Percentiles rank a stretch among this genome's conserved stretches.
Evolutionary conservation across 352 stramenopile species (phyloP).

Genomic region (Thraustochytrium sp.): DNA sequence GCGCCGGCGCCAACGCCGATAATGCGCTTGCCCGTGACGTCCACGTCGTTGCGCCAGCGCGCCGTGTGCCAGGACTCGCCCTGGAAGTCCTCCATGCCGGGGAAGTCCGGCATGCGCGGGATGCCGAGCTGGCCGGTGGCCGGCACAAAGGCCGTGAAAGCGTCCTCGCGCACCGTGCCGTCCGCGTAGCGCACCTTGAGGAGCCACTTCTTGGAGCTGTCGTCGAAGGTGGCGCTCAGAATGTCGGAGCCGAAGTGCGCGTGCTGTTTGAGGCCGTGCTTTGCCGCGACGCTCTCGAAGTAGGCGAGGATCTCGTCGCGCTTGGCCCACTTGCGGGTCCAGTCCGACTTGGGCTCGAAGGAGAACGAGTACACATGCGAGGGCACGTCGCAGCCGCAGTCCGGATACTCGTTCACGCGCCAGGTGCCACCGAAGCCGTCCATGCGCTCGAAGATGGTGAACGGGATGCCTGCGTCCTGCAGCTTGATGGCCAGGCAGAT

Average conservation of each 20-base stretch:
- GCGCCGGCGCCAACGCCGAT: constrained; percentile 40
- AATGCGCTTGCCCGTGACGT: constrained; percentile 26
- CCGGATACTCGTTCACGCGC: constrained; percentile 37
- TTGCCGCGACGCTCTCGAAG: constrained; percentile 23
- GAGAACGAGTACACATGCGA: constrained; percentile 29
- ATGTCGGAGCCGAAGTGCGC: constrained; percentile 5
- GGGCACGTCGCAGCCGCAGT: constrained; percentile 37
- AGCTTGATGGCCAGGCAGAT: constrained; percentile 46
- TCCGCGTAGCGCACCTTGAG: neutral
- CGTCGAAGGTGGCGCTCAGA: neutral
- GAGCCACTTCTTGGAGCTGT: neutral
- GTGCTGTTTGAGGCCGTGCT: constrained; percentile 11
- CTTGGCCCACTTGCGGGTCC: constrained; percentile 24
- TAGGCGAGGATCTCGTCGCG: constrained; percentile 40
- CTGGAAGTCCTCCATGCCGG: constrained; percentile 37
- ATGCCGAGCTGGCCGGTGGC: constrained; percentile 29
- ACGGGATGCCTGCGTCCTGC: constrained; percentile 29
- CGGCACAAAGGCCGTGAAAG: constrained; percentile 21
- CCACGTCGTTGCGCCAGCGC: constrained; percentile 1
- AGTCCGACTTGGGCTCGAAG: constrained; percentile 27
- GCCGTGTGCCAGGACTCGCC: constrained; percentile 30
- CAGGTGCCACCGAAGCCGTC: constrained; percentile 41
- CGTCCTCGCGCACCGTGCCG: neutral
- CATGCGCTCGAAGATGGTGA: constrained; percentile 33
- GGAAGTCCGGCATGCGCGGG: constrained; percentile 20